Evolutionary conservation across 176 grass and related monocot genomes (phyloP).

Genomic region (Melocanna baccifera): DNA sequence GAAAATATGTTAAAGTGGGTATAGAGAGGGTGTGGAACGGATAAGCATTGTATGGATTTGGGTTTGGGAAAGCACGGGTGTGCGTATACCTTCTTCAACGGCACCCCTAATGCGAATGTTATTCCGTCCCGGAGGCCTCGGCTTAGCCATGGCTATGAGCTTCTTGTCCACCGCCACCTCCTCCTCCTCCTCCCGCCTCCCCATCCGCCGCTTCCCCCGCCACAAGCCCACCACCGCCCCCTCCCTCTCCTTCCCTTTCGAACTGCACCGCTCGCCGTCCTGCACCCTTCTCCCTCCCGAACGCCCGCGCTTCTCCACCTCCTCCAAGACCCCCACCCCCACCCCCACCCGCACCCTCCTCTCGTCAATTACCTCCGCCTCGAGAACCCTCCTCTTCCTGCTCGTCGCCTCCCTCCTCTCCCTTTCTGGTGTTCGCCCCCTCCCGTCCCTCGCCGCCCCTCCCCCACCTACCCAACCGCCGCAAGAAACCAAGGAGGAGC

Average conservation of each 20-base stretch:
- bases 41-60: too few species aligned
- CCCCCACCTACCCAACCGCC: not conserved
- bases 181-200: not conserved
- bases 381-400: constrained; percentile 29
- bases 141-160: constrained; percentile 42
- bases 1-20: too few species aligned
- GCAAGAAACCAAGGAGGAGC: not conserved
- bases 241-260: not conserved
- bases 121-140: not conserved
- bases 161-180: constrained; percentile 13
- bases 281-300: not conserved
- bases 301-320: not conserved
- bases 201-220: not conserved
- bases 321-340: not conserved
- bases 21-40: too few species aligned
- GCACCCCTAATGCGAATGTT: too few species aligned
- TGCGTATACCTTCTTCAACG: too few species aligned
- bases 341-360: not conserved
- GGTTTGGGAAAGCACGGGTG: too few species aligned
- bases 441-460: constrained; percentile 20
- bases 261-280: not conserved
- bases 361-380: constrained; percentile 22
- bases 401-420: constrained; percentile 37
- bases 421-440: constrained; percentile 20
- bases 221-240: not conserved